Conservation (phyloP, 495 filamentous ascomycete species). For the Beverwykella pulmonaria region DNA sequence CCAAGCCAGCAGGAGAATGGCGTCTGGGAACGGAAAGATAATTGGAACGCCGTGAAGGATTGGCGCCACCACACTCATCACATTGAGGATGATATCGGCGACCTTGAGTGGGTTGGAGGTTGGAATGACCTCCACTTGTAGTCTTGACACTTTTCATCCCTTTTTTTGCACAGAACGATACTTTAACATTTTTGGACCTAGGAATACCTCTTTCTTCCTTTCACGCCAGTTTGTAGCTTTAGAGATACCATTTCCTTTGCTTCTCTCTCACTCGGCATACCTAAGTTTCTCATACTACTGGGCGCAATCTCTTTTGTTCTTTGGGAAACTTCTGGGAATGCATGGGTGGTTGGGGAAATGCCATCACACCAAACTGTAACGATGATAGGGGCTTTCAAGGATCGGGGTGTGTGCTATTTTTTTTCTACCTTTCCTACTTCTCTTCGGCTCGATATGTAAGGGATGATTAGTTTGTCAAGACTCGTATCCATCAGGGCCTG, state of each 20-base stretch:
- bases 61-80: constrained; percentile 60
- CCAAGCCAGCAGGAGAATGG: constrained; percentile 27
- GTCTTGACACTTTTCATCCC: constrained; percentile 42
- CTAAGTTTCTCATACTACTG: not conserved
- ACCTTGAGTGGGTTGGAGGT: constrained; percentile 87
- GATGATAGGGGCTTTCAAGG: not conserved
- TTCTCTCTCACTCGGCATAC: constrained; percentile 16
- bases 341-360: constrained; percentile 20
- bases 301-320: not conserved
- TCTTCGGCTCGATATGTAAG: constrained; percentile 1
- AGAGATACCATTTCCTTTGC: constrained; percentile 38
- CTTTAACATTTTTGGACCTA: constrained; percentile 18
- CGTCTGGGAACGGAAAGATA: constrained; percentile 38
- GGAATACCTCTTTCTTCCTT: not conserved
- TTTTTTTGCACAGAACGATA: constrained; percentile 29
- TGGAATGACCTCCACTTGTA: constrained; percentile 68
- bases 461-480: constrained; percentile 38
- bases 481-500: constrained; percentile 36
- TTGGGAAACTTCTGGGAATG: constrained; percentile 23
- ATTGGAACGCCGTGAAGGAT: constrained; percentile 55
- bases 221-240: constrained; percentile 35
- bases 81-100: constrained; percentile 58
- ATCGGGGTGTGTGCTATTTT: not conserved
- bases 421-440: constrained; percentile 10
- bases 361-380: constrained; percentile 20